Evolutionary conservation across 1,284 basidiomycete species (phyloP).

Genomic region (Fomitiporia mediterranea): DNA sequence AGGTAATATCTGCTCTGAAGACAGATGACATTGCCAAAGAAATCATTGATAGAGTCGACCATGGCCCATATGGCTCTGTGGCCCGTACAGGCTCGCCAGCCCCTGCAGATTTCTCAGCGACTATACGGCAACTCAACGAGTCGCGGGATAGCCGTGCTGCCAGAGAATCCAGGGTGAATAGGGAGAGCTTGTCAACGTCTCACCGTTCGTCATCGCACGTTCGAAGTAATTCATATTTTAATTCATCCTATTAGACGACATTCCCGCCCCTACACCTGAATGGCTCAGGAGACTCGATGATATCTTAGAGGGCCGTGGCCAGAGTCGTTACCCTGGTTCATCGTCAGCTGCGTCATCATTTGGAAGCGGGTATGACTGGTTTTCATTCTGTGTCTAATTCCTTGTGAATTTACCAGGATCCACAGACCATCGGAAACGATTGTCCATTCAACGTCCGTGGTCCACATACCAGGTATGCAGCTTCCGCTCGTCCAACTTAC

Average conservation of each 20-base stretch:
- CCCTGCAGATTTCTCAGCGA: slow-evolving; percentile 69
- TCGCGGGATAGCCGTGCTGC: slow-evolving; percentile 57
- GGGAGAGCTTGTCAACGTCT: slow-evolving; percentile 60
- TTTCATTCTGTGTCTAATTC: too few relatives aligned
- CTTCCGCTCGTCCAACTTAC: neutral
- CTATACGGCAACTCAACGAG: slow-evolving; percentile 59
- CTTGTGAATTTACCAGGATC: neutral
- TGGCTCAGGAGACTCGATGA: slow-evolving; percentile 6
- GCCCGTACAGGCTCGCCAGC: slow-evolving; percentile 47
- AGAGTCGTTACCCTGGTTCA: neutral
- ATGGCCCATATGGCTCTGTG: slow-evolving; percentile 70
- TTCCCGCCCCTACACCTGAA: slow-evolving; percentile 37
- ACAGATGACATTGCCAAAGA: slow-evolving; percentile 68
- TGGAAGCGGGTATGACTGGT: neutral
- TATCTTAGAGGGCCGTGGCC: neutral
- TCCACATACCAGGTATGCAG: neutral
- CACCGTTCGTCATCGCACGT: slow-evolving; percentile 42
- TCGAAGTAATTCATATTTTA: neutral
- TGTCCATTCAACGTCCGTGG: neutral
- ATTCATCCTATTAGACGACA: slow-evolving; percentile 7
- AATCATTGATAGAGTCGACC: slow-evolving; percentile 66
- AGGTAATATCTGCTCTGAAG: slow-evolving; percentile 62
- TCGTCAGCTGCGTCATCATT: neutral
- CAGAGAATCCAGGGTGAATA: slow-evolving; percentile 67
- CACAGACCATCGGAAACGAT: neutral